Base-by-base conservation (phyloP, 352 stramenopile species). In the Phytophthora litchii region DNA sequence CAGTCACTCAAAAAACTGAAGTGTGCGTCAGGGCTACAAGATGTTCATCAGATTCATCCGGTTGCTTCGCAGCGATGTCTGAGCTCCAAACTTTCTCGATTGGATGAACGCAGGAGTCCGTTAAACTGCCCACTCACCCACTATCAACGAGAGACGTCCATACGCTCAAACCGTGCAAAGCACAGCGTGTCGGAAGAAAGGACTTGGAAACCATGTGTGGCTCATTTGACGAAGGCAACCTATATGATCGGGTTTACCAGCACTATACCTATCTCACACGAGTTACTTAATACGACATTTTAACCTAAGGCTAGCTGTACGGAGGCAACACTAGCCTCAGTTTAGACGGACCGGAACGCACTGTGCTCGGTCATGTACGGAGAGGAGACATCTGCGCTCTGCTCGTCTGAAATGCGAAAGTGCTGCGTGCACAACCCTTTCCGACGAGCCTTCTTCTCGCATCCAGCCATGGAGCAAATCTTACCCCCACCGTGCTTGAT, bases 401-500 rank as follows among this genome's bases (percentile, higher is more conserved):
- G 44, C 37, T 81, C 70, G 47, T 86, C 76, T 12, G 63, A 73
- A 1, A 85, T 62, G 43, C 84, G 84, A 20, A 89, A 93, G 65
- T 91, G 82, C 64, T 93, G 79, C 13, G 84, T 93, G 63, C 84
- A 93, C 12, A 93, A 71, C 9, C 84, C 84, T 67, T 93, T 91
- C 23, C 84, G 78, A 19, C 84, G 80, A 36, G 84, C 84, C 60
- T 93, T 93, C 72, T 93, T 93, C 64, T 89, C 80, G 43, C 84
- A 94, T 17, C 76, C 71, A 45, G 50, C 41, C 56, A 92, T 87
- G 37, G 82, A 85, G 65, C 84, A 94, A 43, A 90, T 86, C 65
- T 91, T 91, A 35, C 83, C 83, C 20, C 83, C 83, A n/a, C 83
- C 83, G 56, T 92, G 83, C 57, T 89, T 89, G 43, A 92, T 92